Base-by-base conservation (phyloP, 2,329 filamentous ascomycete species). In the Colletotrichum agaves region DNA sequence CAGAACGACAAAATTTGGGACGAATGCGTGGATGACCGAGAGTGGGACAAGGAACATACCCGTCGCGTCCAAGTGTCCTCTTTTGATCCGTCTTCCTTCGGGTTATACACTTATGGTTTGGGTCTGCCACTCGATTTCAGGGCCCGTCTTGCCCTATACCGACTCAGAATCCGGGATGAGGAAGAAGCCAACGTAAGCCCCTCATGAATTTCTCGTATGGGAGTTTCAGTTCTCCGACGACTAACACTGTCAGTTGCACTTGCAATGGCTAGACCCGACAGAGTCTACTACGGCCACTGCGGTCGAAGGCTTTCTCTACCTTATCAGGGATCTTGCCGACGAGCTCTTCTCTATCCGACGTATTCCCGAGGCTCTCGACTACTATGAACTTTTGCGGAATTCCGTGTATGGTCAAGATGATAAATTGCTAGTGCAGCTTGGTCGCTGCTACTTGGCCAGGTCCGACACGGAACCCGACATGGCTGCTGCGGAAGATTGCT, bases 41-140 rank as follows among this genome's bases (percentile, higher is more conserved):
- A 99, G 79, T 99, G 94, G 88, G 96, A 99, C 76, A 79, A 87
- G 5, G 86, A 90, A 49, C 88, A 93, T 74, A 83, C 85, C 19
- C 90, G 96, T 69, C 89, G 94, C 64, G 77, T 82, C 2, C 78
- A 85, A 64, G 85, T 92, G 5, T 78, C 86, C 2, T 86, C 86
- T 1, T 97, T 91, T 75, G 78, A 83, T 8, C 81, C 84, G 4
- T 84, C 80, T 3, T 79, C 78, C 49, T 88, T 88, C 75, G 81
- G 85, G 1, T 74, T 79, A 4, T 82, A 84, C 5, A 81, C 85
- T 0, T 97, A 97, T 76, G 94, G 93, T 0, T 78, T 85, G 43
- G 88, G 90, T 1, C 82, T 98, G 43, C 95, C 94, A 0, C 78
- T 94, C 5, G 94, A 98, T 72, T 82, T 99, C 46, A 90, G 95